Base-by-base conservation (phyloP, 306 rosid species). In the Quercus glauca region DNA sequence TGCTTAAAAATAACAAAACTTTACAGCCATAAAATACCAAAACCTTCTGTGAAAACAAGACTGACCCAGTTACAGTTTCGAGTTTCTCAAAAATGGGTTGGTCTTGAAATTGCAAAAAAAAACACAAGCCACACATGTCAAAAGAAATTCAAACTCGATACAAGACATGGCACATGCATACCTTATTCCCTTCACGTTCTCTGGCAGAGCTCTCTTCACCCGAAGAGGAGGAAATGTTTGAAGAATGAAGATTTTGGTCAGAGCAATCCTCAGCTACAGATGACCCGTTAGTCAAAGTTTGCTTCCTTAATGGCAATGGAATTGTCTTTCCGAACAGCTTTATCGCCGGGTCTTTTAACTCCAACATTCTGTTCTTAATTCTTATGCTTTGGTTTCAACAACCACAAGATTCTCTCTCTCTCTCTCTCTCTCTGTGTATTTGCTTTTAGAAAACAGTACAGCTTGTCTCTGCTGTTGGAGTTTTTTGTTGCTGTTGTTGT, bases 301-400 rank as follows among this genome's bases (percentile, higher is more conserved):
- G 45, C 7, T 21, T 85, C 74, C 70, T 82, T 17, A 55, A 76
- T 75, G 88, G 91, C 78, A 92, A 69, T 1, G 89, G 69, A 85
- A 94, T 91, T 71, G 93, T 94, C 85, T 86, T 85, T 14, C 98
- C 98, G 75, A 94, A 92, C 3, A 92, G 90, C 92, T 91, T 94
- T 68, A 92, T 86, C 18, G 83, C 81, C 25, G 86, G 79, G 79
- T 90, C 91, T 79, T 83, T 89, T 49, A 84, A 21, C 87, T 86
- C 88, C 57, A 88, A 80, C 98, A 94, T 94, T 92, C 56, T 79
- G 25, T 8, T 37, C 1, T 49, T 23, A 59, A 59, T 70, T 31
- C 45, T 37, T 11, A 55, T 71, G 53, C n/a, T n/a, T n/a, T n/a
- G 45, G 11, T 4, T 12, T 4, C 25, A 71, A 69, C 21, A 60